Percentiles rank a stretch among this genome's conserved stretches.
Evolutionary conservation across 495 filamentous ascomycete genomes (phyloP).

Genomic region (Diplogelasinospora grovesii): DNA sequence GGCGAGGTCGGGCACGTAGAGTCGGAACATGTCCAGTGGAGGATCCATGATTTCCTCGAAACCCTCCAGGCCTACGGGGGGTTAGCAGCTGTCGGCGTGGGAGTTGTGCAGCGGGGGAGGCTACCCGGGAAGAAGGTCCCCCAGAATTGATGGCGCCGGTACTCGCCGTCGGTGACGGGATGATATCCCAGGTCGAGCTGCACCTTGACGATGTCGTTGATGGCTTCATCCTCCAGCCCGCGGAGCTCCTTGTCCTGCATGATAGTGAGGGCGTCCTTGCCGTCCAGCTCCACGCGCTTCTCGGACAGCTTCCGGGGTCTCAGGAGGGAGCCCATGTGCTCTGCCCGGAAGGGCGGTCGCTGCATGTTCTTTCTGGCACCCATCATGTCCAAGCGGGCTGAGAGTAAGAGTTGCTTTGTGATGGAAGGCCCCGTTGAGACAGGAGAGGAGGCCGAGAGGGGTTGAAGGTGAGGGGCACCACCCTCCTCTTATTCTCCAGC

Average conservation of each 20-base stretch:
- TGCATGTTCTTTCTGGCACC: slow-evolving; percentile 6
- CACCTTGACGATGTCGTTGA: slow-evolving; percentile 54
- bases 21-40: slow-evolving; percentile 46
- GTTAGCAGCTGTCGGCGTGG: no score
- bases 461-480: no score
- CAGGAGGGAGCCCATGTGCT: slow-evolving; percentile 71
- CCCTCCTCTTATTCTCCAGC: no score
- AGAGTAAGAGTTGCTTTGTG: no score
- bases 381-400: no score
- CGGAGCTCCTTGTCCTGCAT: slow-evolving; percentile 23
- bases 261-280: slow-evolving; percentile 14
- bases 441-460: no score
- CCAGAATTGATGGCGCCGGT: slow-evolving; percentile 49
- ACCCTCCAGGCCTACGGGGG: slow-evolving; percentile 58
- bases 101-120: no score
- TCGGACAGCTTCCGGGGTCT: slow-evolving; percentile 51
- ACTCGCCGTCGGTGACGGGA: slow-evolving; percentile 67
- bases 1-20: slow-evolving; percentile 67
- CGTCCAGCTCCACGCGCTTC: slow-evolving; percentile 46
- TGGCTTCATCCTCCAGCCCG: slow-evolving; percentile 52
- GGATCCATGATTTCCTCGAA: slow-evolving; percentile 11
- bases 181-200: slow-evolving; percentile 59
- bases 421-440: no score
- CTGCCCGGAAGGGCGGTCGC: slow-evolving; percentile 63
- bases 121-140: slow-evolving; percentile 66